phyloP scores from a whole-genome alignment of 2,329 filamentous ascomycete species.

The Colletotrichum liaoningense region DNA sequence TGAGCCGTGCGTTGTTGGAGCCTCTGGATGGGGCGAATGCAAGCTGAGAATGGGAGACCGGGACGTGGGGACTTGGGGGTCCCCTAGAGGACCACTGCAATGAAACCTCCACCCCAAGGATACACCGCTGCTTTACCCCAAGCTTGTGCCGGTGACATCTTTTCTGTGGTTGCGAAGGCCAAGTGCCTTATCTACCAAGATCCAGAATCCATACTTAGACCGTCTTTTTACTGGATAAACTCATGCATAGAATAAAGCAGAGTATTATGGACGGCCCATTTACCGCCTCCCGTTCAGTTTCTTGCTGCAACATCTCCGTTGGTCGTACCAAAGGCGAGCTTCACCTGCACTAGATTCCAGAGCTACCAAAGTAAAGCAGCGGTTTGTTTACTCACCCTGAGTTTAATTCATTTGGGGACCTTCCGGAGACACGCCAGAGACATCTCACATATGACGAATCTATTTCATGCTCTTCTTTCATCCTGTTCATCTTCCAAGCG shows the following conservation, averaged over 20 bases:
- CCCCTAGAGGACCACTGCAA: conserved; percentile 6
- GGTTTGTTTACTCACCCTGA: conserved; percentile 33
- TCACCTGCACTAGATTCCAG: not conserved
- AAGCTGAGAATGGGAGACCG: conserved; percentile 8
- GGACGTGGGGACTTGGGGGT: conserved; percentile 11
- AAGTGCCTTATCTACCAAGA: not conserved
- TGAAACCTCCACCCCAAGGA: conserved; percentile 15
- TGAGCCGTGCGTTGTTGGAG: conserved; percentile 15
- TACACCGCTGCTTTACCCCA: conserved; percentile 25
- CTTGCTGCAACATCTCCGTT: not conserved
- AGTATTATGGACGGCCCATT: no score
- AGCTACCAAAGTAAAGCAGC: conserved; percentile 24
- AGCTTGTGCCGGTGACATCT: not conserved
- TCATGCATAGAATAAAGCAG: no score
- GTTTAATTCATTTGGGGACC: conserved; percentile 27
- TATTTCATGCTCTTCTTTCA: conserved; percentile 16
- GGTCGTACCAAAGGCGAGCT: not conserved
- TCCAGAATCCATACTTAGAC: not conserved
- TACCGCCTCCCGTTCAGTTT: no score
- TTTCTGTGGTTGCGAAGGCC: not conserved
- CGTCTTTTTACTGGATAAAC: no score
- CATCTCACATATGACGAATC: conserved; percentile 13
- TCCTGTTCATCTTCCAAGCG: conserved; percentile 10
- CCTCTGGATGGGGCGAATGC: conserved; percentile 2
- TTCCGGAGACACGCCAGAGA: not conserved